Conservation (phyloP, 306 rosid species). For the Cicer yamashitae region DNA sequence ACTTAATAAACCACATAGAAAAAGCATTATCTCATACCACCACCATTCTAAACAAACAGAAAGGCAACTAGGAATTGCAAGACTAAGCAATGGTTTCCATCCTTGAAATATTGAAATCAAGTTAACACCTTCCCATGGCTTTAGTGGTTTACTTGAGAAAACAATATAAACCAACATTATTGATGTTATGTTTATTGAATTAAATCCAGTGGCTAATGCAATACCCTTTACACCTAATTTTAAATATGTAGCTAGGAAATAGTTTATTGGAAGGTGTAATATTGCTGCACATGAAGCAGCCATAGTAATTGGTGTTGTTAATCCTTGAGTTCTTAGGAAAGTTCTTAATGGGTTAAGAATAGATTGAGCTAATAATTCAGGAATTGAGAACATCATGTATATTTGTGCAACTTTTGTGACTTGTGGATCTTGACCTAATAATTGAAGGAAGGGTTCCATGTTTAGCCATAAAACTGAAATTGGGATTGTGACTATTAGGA, state of each 20-base stretch:
- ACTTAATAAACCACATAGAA: conserved; percentile 74
- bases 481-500: conserved; percentile 71
- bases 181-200: conserved; percentile 64
- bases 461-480: conserved; percentile 75
- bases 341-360: conserved; percentile 67
- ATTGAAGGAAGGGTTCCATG: conserved; percentile 64
- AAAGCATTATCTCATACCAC: conserved; percentile 96
- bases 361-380: conserved; percentile 84
- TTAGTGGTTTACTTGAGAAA: conserved; percentile 65
- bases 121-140: conserved; percentile 77
- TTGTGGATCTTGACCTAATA: conserved; percentile 83
- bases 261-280: conserved; percentile 74
- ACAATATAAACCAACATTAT: conserved; percentile 65
- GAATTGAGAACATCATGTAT: conserved; percentile 76
- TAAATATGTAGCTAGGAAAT: conserved; percentile 61
- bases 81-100: conserved; percentile 70
- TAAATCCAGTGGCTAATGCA: conserved; percentile 78
- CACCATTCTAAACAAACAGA: conserved; percentile 95
- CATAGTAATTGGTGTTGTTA: conserved; percentile 70
- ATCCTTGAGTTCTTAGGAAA: conserved; percentile 79
- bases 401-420: conserved; percentile 74
- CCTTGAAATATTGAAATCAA: conserved; percentile 57
- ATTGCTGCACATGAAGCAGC: conserved; percentile 69
- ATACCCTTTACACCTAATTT: conserved; percentile 78
- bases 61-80: conserved; percentile 78